These are phyloP conservation scores for Porogramme epimiltina DNA, from an alignment of 1,284 basidiomycete species.

Conservation along the genomic window DNA sequence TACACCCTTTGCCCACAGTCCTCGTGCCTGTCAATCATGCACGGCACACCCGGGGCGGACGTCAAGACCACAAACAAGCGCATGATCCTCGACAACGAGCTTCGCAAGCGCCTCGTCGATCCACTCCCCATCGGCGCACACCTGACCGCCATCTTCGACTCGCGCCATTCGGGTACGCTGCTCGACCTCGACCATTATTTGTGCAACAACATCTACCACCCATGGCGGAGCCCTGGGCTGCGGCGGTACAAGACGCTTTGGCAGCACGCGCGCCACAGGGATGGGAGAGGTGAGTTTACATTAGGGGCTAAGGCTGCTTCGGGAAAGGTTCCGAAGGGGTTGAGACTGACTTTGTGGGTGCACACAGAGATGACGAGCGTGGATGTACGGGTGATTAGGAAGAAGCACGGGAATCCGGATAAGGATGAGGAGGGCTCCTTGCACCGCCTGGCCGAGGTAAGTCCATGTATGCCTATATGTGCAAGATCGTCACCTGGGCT, in stretches of 20 bases:
- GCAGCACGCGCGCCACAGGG: conserved; percentile 8
- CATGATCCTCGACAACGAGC: conserved; percentile 39
- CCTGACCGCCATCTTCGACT: conserved; percentile 49
- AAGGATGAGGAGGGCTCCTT: too few species aligned
- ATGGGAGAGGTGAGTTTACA: conserved; percentile 5
- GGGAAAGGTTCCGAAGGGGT: too few species aligned
- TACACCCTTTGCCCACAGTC: conserved; percentile 7
- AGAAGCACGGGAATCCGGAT: conserved; percentile 1
- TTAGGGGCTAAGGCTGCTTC: too few species aligned
- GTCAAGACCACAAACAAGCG: background rate
- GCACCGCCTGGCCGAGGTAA: conserved; percentile 1
- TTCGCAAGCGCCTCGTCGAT: conserved; percentile 40
- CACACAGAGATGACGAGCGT: conserved; percentile 6
- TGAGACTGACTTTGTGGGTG: background rate
- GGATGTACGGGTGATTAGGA: conserved; percentile 7
- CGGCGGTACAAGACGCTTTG: conserved; percentile 21
- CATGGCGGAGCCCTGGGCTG: conserved; percentile 45
- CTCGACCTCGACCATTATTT: conserved; percentile 47
- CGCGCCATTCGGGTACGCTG: conserved; percentile 49
- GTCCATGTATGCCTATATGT: too few species aligned
- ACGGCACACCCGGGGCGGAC: conserved; percentile 12
- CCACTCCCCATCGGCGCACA: conserved; percentile 41
- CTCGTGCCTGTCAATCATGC: conserved; percentile 25
- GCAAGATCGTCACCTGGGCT: too few species aligned
- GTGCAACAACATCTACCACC: conserved; percentile 48